A percentile compares a stretch with the other conserved stretches of the same genome.
Evolutionary conservation across 106 monocot species (phyloP).

Genomic region (Dioscorea dumetorum): DNA sequence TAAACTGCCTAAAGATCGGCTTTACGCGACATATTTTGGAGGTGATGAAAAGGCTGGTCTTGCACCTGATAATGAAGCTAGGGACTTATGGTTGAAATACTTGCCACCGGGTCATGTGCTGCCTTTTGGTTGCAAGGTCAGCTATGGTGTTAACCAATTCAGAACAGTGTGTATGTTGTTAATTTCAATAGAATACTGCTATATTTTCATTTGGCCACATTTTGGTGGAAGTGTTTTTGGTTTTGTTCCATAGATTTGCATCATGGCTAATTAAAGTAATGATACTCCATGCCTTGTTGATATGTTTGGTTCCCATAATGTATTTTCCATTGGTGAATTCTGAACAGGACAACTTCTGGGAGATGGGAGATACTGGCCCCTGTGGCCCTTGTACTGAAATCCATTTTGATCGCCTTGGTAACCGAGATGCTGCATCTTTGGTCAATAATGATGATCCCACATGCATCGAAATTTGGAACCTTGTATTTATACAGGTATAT

Average conservation of each 20-base stretch:
- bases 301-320: neutral
- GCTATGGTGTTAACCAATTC: neutral
- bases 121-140: slow-evolving; percentile 97
- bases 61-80: slow-evolving; percentile 81
- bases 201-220: too few species aligned
- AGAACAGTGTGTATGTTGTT: too few species aligned
- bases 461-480: slow-evolving; percentile 98
- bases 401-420: slow-evolving; percentile 91
- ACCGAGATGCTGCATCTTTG: slow-evolving; percentile 79
- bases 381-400: slow-evolving; percentile 98
- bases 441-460: slow-evolving; percentile 98
- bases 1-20: slow-evolving; percentile 56
- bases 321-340: neutral
- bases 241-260: too few species aligned
- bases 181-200: too few species aligned
- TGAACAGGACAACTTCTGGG: slow-evolving; percentile 97
- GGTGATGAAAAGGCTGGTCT: slow-evolving; percentile 93
- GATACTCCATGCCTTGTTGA: too few species aligned
- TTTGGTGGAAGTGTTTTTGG: too few species aligned
- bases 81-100: slow-evolving; percentile 57
- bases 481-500: slow-evolving; percentile 94
- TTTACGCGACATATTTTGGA: slow-evolving; percentile 96
- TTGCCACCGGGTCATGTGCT: slow-evolving; percentile 62
- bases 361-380: slow-evolving; percentile 98
- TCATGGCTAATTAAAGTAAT: too few species aligned